Conservation (phyloP, 148 eudicot genomes). For the Fagopyrum esculentum region DNA sequence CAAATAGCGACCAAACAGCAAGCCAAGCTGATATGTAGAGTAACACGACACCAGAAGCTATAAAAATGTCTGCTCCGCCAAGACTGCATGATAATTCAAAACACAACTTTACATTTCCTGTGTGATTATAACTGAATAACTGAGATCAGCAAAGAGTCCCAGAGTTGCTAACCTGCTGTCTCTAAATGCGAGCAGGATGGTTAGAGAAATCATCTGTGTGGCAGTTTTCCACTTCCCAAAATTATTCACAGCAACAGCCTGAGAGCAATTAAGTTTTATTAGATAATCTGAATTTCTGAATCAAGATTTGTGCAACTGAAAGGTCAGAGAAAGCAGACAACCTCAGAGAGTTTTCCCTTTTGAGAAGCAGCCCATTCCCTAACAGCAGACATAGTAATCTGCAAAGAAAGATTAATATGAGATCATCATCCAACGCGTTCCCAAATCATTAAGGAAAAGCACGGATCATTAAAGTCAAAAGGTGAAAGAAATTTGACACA, state of each 20-base stretch:
- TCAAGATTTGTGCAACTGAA: not conserved
- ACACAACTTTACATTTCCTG: not conserved
- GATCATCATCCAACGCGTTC: not conserved
- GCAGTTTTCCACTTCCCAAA: conserved; percentile 99
- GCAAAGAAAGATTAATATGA: conserved; percentile 16
- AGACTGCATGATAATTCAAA: conserved; percentile 36
- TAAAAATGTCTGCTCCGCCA: conserved; percentile 38
- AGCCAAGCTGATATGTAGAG: conserved; percentile 89
- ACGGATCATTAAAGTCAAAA: not conserved
- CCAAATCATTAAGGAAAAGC: not conserved
- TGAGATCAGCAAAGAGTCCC: not conserved
- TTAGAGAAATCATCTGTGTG: conserved; percentile 86
- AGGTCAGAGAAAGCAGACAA: conserved; percentile 20
- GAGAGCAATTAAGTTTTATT: conserved; percentile 11
- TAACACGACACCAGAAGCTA: conserved; percentile 63
- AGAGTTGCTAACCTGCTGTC: conserved; percentile 53
- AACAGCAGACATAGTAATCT: conserved; percentile 97
- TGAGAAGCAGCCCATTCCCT: conserved; percentile 99
- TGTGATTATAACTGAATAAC: not conserved
- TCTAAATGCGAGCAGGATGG: conserved; percentile 73
- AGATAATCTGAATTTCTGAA: not conserved
- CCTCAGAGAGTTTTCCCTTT: conserved; percentile 66
- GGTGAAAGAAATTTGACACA: not conserved
- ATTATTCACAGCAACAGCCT: conserved; percentile 98
- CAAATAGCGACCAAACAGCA: conserved; percentile 82